Base-by-base conservation (phyloP, 2,329 filamentous ascomycete species). In the Teratosphaeria epicoccoides region DNA sequence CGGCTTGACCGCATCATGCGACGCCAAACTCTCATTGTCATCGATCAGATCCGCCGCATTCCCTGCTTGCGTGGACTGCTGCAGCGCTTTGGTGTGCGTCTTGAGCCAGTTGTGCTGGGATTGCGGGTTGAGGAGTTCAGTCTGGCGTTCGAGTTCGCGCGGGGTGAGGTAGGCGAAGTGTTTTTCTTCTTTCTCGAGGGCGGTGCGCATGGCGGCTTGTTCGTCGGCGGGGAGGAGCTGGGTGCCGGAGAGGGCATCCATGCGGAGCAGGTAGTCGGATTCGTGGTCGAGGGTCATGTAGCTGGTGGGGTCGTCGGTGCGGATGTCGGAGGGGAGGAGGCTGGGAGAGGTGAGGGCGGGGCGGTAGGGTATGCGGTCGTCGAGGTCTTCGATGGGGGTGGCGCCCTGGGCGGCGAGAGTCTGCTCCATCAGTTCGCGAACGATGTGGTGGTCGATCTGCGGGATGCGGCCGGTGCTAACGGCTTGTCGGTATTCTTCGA, bases 91-190 rank as follows among this genome's bases (percentile, higher is more conserved):
- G 7, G 52, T 53, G 50, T 68, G 64, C 24, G 59, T 58, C 50
- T 61, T 62, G 11, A 98, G 79, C 93, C 93, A 98, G 68, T 94
- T 96, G 72, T 95, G 94, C 2, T 95, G 90, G 53, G 87, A 94
- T 43, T 88, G 87, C 0, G 90, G 89, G 66, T 97, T 97, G 49
- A 80, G 80, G 23, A 88, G 69, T 51, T 82, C 76, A 43, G 76
- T 68, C 49, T 65, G 62, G 24, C 66, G 58, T 28, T 81, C 73
- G 52, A 75, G 70, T 49, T 71, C 66, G 60, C 75, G 73, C 43
- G 75, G 67, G 44, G 63, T 73, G 47, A 67, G 53, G 5, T 65
- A 70, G 52, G 67, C 65, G 55, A 61, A 60, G 64, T 57, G 69
- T 49, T 60, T 61, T 22, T 59, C 57, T 9, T 63, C 60, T 37